Evolutionary conservation across 148 eudicot species (phyloP), one percentile per base, ranked within the genome.

Genomic region (Rhododendron griersonianum): DNA sequence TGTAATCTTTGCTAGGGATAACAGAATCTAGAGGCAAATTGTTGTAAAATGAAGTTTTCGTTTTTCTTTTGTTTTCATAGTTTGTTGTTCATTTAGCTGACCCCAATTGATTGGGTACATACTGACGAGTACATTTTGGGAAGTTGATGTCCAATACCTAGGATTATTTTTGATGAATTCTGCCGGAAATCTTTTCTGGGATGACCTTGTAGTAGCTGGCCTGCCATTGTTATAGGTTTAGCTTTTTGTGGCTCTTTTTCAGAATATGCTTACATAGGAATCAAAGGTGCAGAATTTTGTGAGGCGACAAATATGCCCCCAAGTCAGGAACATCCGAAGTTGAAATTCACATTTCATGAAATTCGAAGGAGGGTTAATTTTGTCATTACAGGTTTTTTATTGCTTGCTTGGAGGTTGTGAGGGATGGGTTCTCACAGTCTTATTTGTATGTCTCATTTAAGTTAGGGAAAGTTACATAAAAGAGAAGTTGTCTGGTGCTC

Each of bases 1-100:
- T 69, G 75, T 69, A 28, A 30, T 81, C 67, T 53, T 81, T 55
- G 47, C 69, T 35, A 51, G 67, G 67, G 69, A 30, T 81, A 35
- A 23, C n/a, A 81, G 69, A 55, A 81, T 81, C 83, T 55, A 55
- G 19, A 51, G 47, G 83, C 25, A 81, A 81, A 53, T 81, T 81
- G 83, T 81, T 81, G 83, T 81, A 81, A 30, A 81, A 81, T 81
- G 83, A 81, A 51, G 45, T 18, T 55, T 81, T 7, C 11, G 3
- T 21, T 2, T 30, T 69, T 15, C 4, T 30, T 69, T 69, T 10
- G 74, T 25, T 25, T 25, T 11, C 75, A 69, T 69, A 13, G 3
- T 11, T 30, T 69, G 75, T 30, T 25, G 35, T 69, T 69, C 75
- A 69, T 4, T 69, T 69, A 65, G 75, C 37, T 28, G 19, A 69